Percentiles rank a stretch among this genome's conserved stretches.
Evolutionary conservation across 1,139 yeast genomes (phyloP).

Genomic region (Arxiozyma heterogenica): DNA sequence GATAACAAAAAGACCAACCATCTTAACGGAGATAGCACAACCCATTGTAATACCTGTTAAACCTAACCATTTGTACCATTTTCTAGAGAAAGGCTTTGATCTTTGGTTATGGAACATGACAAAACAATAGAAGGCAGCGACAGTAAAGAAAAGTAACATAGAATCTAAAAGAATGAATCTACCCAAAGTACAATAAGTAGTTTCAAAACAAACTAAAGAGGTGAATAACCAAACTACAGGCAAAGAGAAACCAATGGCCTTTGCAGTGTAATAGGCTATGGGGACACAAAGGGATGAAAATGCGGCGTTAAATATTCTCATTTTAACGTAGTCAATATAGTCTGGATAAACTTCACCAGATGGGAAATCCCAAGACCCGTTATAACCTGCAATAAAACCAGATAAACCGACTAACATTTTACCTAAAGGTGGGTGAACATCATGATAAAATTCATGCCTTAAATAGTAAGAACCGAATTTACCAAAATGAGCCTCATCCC

Average conservation of each 20-base stretch:
- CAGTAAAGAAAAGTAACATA: constrained; percentile 90
- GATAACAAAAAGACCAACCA: constrained; percentile 77
- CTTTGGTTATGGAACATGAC: constrained; percentile 73
- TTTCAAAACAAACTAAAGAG: constrained; percentile 77
- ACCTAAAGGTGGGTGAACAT: constrained; percentile 97
- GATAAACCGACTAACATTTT: constrained; percentile 94
- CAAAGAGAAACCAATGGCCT: constrained; percentile 70
- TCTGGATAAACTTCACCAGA: constrained; percentile 84
- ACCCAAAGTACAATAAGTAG: constrained; percentile 80
- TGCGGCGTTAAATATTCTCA: constrained; percentile 89
- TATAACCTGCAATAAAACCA: constrained; percentile 89
- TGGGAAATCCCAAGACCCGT: constrained; percentile 92
- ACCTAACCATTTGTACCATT: constrained; percentile 94
- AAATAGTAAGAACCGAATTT: constrained; percentile 90
- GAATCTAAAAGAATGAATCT: constrained; percentile 91
- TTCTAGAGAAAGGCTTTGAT: constrained; percentile 51
- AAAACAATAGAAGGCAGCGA: constrained; percentile 68
- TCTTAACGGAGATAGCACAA: constrained; percentile 69
- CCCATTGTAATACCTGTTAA: constrained; percentile 68
- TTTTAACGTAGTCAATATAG: constrained; percentile 72
- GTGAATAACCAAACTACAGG: constrained; percentile 86
- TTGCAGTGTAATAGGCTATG: constrained; percentile 83
- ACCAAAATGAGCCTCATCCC: constrained; percentile 99
- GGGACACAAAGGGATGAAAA: constrained; percentile 90
- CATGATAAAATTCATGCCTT: constrained; percentile 91